Evolutionary conservation across 1,284 basidiomycete genomes (phyloP).

Genomic region (Wolfiporia cocos): DNA sequence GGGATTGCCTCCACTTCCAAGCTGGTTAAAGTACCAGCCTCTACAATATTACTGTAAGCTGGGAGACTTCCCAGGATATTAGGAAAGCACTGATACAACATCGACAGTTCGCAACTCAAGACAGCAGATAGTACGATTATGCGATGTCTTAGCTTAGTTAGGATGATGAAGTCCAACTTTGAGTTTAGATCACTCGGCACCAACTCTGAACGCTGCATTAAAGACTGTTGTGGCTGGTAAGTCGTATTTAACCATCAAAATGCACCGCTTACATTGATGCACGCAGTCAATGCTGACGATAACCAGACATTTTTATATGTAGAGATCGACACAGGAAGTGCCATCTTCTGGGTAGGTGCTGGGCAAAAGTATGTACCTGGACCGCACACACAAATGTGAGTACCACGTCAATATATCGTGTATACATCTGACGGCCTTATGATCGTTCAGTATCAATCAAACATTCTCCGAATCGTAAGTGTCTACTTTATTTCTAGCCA

Average conservation of each 20-base stretch:
- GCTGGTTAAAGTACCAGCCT: neutral
- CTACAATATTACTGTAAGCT: neutral
- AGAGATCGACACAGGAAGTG: constrained; percentile 9
- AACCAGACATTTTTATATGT: constrained; percentile 5
- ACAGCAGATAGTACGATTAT: no score
- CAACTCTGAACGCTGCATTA: neutral
- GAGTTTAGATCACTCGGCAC: neutral
- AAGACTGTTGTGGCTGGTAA: neutral
- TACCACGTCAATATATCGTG: neutral
- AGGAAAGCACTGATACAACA: no score
- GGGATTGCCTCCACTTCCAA: no score
- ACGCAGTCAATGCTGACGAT: constrained; percentile 5
- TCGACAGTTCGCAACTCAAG: no score
- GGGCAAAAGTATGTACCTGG: constrained; percentile 6
- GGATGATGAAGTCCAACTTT: neutral
- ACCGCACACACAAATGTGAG: constrained; percentile 6
- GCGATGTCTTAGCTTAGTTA: neutral
- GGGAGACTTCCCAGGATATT: no score
- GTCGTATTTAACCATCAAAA: neutral
- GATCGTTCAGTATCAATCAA: constrained; percentile 3
- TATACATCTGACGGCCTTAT: neutral
- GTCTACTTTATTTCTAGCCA: neutral
- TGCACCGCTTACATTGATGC: neutral
- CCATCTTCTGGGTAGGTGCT: constrained; percentile 8
- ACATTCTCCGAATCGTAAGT: constrained; percentile 5